Base-by-base conservation (phyloP, 768 basidiomycete species). In the Lactarius evosmus region DNA sequence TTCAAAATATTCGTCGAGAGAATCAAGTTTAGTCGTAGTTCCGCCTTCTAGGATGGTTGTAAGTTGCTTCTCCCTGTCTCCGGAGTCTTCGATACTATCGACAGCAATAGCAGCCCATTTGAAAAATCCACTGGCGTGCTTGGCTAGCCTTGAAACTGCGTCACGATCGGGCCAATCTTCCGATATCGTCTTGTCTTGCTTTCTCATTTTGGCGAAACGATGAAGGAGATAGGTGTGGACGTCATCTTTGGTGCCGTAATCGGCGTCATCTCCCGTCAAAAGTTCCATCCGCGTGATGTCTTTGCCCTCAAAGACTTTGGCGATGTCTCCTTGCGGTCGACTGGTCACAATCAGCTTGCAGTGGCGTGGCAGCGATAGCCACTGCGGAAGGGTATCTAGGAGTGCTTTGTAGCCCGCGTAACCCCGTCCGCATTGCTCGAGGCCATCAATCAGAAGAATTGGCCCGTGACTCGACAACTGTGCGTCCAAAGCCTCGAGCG, bases 271-370 rank as follows among this genome's bases (percentile, higher is more conserved):
- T 29, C 60, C 61, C 11, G 56, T 62, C 11, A 38, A 27, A 41
- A 66, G 56, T 12, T 66, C 65, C 12, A 66, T 25, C 33, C 44
- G 34, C 25, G 57, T 46, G 34, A 58, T 44, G 16, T 66, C 44
- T 29, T 29, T 36, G 22, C n/a, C 40, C 32, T 54, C 56, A 17
- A 66, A 62, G 40, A 30, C 56, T 8, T 53, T 58, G 3, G 30
- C 32, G 27, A 66, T 57, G n/a, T 66, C 61, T 22, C 40, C 25
- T 29, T 52, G 55, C 4, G 56, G 56, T 32, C 61, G 56, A 22
- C 61, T 58, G 14, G 50, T 65, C 44, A 65, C 41, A 17, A 65
- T 40, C 19, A 65, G 60, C 36, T 65, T 65, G 64, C 36, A 65
- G 34, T 65, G 52, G 9, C 19, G 60, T 1, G 64, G 64, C 5